Evolutionary conservation across 208 protist genomes (phyloP).

Genomic region (Wallacemonas sp.): DNA sequence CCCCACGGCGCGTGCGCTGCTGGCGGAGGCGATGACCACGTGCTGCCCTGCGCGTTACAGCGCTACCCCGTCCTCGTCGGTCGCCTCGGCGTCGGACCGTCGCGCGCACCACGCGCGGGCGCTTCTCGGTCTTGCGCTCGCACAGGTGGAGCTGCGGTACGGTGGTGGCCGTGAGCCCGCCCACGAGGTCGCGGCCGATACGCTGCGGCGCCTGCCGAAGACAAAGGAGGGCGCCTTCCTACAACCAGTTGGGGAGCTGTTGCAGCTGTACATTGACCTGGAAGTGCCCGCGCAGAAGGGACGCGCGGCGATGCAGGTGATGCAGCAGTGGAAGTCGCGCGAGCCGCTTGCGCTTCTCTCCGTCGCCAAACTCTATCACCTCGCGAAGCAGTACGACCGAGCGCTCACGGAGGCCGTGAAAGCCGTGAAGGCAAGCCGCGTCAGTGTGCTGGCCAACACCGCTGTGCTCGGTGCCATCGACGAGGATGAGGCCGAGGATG

Average conservation of each 20-base stretch:
- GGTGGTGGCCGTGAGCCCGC: slow-evolving; percentile 33
- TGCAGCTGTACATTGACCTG: slow-evolving; percentile 60
- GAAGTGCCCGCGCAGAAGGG: slow-evolving; percentile 51
- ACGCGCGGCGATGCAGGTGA: slow-evolving; percentile 55
- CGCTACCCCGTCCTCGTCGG: background rate
- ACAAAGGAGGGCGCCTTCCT: slow-evolving; percentile 51
- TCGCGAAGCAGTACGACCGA: slow-evolving; percentile 43
- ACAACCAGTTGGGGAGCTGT: slow-evolving; percentile 51
- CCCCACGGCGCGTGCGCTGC: slow-evolving; percentile 26
- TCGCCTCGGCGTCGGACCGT: background rate
- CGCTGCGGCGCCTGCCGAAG: slow-evolving; percentile 65
- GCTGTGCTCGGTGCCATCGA: background rate
- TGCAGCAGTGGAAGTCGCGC: slow-evolving; percentile 65
- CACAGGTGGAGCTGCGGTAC: slow-evolving; percentile 32
- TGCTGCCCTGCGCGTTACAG: slow-evolving; percentile 6
- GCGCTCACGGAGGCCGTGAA: slow-evolving; percentile 66
- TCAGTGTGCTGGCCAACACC: background rate
- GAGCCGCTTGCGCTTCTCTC: slow-evolving; percentile 68
- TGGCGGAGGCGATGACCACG: slow-evolving; percentile 29
- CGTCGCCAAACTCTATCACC: slow-evolving; percentile 73
- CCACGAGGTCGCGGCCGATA: slow-evolving; percentile 62
- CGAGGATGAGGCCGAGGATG: slow-evolving; percentile 8
- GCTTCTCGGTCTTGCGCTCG: slow-evolving; percentile 38
- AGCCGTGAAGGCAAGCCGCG: slow-evolving; percentile 37
- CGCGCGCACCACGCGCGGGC: background rate